Percentiles rank a stretch among this genome's conserved stretches.
Evolutionary conservation across 1,284 basidiomycete species (phyloP).

Genomic region (Fomitiporia mediterranea): DNA sequence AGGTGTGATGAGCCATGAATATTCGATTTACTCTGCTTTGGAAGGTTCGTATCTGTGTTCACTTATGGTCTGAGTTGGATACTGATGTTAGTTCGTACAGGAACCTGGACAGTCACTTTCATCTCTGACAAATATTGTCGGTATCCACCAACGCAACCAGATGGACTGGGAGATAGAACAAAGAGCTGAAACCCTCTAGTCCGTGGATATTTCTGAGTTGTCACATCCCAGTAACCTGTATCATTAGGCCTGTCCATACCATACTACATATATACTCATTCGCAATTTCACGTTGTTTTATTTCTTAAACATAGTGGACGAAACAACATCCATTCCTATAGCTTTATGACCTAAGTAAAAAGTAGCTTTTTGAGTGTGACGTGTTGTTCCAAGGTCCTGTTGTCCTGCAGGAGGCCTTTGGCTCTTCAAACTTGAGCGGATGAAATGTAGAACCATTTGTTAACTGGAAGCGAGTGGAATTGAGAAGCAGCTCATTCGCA

Average conservation of each 20-base stretch:
- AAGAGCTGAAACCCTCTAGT: conserved; percentile 12
- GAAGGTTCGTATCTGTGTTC: conserved; percentile 64
- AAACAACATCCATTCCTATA: neutral
- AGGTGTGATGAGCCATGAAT: conserved; percentile 70
- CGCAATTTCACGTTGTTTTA: conserved; percentile 1
- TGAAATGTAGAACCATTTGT: conserved; percentile 88
- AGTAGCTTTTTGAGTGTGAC: neutral
- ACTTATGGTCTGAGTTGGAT: conserved; percentile 16
- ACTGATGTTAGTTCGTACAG: conserved; percentile 35
- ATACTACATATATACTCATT: neutral
- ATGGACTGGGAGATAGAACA: conserved; percentile 32
- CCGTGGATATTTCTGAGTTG: neutral
- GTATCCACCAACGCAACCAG: conserved; percentile 56
- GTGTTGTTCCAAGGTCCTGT: neutral
- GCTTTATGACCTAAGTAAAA: too few relatives aligned
- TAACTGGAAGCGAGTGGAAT: conserved; percentile 51
- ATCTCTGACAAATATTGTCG: conserved; percentile 82
- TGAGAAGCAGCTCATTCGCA: conserved; percentile 19
- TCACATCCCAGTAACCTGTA: neutral
- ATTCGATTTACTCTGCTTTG: conserved; percentile 83
- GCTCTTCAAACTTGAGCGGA: conserved; percentile 64
- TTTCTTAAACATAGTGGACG: neutral
- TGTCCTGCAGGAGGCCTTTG: neutral
- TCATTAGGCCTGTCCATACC: conserved; percentile 5
- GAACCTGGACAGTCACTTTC: conserved; percentile 90